A percentile compares a stretch with the other conserved stretches of the same genome.
phyloP scores from a whole-genome alignment of 2,329 filamentous ascomycete genomes.

The Calcarisporium arbuscula region DNA sequence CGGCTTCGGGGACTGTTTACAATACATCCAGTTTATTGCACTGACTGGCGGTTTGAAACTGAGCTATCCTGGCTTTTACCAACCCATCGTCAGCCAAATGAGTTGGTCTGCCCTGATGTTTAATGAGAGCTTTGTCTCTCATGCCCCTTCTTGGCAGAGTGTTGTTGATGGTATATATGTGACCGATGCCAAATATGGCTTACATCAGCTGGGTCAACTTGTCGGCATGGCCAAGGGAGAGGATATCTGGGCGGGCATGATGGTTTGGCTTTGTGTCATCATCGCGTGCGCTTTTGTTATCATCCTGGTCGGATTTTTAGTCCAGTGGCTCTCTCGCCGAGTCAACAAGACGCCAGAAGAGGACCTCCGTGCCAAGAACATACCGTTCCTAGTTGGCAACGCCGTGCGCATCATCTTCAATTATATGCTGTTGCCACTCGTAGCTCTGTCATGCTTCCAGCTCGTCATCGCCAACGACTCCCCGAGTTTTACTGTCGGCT shows the following conservation, averaged over 20 bases:
- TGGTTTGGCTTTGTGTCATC: slow-evolving; percentile 80
- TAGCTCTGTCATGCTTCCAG: slow-evolving; percentile 86
- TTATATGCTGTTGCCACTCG: slow-evolving; percentile 82
- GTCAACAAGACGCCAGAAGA: slow-evolving; percentile 70
- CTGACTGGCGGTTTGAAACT: slow-evolving; percentile 82
- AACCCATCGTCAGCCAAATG: slow-evolving; percentile 80
- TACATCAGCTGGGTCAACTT: slow-evolving; percentile 73
- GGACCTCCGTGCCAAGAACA: slow-evolving; percentile 83
- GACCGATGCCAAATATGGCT: slow-evolving; percentile 69
- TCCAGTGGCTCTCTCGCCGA: slow-evolving; percentile 69
- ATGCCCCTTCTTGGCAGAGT: slow-evolving; percentile 57
- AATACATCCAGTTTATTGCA: slow-evolving; percentile 91
- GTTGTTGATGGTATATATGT: slow-evolving; percentile 83
- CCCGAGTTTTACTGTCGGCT: slow-evolving; percentile 61
- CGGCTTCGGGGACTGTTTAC: slow-evolving; percentile 91
- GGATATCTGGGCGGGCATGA: slow-evolving; percentile 93
- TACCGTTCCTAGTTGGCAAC: slow-evolving; percentile 78
- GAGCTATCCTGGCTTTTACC: slow-evolving; percentile 89
- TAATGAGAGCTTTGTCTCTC: slow-evolving; percentile 79
- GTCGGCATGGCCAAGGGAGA: slow-evolving; percentile 69
- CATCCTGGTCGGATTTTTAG: slow-evolving; percentile 69
- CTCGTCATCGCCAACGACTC: slow-evolving; percentile 68
- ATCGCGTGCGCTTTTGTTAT: slow-evolving; percentile 60
- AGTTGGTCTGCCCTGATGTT: slow-evolving; percentile 91
- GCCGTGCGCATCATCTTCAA: slow-evolving; percentile 83